Evolutionary conservation across 164 flowering plant species (phyloP), one percentile per base, ranked within the genome.

Genomic region (Vitis cinerea): DNA sequence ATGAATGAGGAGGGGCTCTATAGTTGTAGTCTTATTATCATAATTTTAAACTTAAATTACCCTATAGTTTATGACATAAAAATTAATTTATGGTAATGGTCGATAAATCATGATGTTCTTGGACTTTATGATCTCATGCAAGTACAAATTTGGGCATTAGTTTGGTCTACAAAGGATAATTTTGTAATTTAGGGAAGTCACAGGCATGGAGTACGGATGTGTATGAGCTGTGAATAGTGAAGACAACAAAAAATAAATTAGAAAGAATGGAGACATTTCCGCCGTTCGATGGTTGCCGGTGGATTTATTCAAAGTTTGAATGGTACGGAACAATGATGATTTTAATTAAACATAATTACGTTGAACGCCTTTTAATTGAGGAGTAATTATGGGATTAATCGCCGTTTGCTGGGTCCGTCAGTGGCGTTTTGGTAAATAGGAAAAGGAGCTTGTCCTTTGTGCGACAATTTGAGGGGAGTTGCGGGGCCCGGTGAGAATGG

Each of bases 231-330:
- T 53, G 59, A 53, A 53, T 48, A 9, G 1, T 23, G 27, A 27
- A 15, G 3, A 15, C 8, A 16, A 60, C 16, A 63, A 19, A 48
- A 48, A 19, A 19, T 19, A 19, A 19, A 19, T 19, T 19, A 29
- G 19, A 54, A 8, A 15, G 59, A n/a, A 62, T 37, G 37, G 10
- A 10, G 7, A 10, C 44, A n/a, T 71, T 55, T 56, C 61, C 68
- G 74, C 74, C 74, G 74, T 64, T 71, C 68, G 63, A 71, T 71
- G 56, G 19, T 2, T 37, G 44, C 44, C 13, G 30, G 3, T 53
- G 48, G 47, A 8, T 14, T 4, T 9, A 1, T 68, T 68, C 56
- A 47, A 59, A 53, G 61, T 69, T 54, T 61, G 51, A 37, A 74
- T 74, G 60, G 77, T 69, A 74, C 70, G 73, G 55, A 59, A 3